These are phyloP conservation scores for Cladorrhinum samala DNA, from an alignment of 495 filamentous ascomycete species.

Conservation along the genomic window DNA sequence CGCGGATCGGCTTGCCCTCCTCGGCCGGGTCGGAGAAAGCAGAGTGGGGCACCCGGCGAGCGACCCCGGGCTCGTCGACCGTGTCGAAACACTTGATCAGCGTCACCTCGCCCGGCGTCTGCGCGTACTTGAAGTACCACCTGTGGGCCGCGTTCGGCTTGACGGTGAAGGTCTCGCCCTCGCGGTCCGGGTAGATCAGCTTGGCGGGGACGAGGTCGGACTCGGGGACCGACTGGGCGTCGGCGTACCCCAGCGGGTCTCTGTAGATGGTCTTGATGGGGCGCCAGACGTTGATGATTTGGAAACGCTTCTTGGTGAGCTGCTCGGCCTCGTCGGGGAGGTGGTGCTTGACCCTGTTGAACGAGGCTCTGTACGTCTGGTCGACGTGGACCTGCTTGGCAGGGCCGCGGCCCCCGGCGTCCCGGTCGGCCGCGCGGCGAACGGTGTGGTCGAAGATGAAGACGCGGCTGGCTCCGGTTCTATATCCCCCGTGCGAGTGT, in stretches of 20 bases:
- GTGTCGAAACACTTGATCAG: slow-evolving; percentile 70
- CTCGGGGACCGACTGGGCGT: slow-evolving; percentile 54
- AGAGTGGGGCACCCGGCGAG: slow-evolving; percentile 57
- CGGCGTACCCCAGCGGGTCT: slow-evolving; percentile 58
- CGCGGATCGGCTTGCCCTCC: slow-evolving; percentile 38
- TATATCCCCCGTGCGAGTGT: slow-evolving; percentile 24
- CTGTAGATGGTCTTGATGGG: slow-evolving; percentile 59
- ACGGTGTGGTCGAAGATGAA: slow-evolving; percentile 75
- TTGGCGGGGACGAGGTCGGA: slow-evolving; percentile 61
- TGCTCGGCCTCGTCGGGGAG: slow-evolving; percentile 56
- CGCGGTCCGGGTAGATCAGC: slow-evolving; percentile 67
- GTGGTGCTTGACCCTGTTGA: slow-evolving; percentile 52
- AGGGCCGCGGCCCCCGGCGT: slow-evolving; percentile 45
- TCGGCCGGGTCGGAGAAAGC: slow-evolving; percentile 54
- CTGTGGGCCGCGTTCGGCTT: slow-evolving; percentile 49
- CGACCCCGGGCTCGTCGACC: slow-evolving; percentile 51
- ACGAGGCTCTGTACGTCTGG: slow-evolving; percentile 57
- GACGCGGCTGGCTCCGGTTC: slow-evolving; percentile 58
- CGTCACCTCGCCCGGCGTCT: slow-evolving; percentile 54
- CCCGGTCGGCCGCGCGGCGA: slow-evolving; percentile 34
- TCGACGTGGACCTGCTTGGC: slow-evolving; percentile 67
- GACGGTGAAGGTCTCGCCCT: slow-evolving; percentile 68
- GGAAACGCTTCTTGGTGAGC: slow-evolving; percentile 58
- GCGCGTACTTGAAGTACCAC: slow-evolving; percentile 76
- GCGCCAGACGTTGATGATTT: slow-evolving; percentile 78